Evolutionary conservation across 495 filamentous ascomycete species (phyloP).

Genomic region (Barbatosphaeria neglecta): DNA sequence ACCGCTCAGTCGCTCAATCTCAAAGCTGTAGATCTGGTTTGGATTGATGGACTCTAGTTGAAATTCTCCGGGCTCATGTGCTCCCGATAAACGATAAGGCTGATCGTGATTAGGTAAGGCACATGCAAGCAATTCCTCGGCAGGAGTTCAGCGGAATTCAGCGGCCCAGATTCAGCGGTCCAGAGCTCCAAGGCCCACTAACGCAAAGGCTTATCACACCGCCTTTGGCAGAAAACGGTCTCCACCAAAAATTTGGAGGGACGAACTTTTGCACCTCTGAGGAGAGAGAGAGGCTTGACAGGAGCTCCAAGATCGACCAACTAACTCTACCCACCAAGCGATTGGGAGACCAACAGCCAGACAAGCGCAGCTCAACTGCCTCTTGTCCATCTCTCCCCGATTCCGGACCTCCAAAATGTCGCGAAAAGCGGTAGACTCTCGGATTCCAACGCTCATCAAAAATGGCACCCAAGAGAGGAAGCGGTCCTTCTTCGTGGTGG

Average conservation of each 20-base stretch:
- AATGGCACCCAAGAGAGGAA: constrained; percentile 97
- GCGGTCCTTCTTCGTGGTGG: constrained; percentile 92
- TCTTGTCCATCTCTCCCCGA: not conserved
- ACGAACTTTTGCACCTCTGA: not conserved
- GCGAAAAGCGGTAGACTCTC: constrained; percentile 67
- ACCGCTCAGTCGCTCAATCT: no score
- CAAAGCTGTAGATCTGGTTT: no score
- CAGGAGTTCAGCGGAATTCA: no score
- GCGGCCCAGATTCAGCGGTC: not conserved
- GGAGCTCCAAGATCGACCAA: not conserved
- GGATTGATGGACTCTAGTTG: no score
- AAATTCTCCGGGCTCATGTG: not conserved
- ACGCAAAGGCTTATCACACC: not conserved
- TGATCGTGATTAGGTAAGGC: no score
- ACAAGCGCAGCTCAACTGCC: no score
- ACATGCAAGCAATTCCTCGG: no score
- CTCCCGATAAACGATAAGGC: no score
- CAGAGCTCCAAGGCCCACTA: not conserved
- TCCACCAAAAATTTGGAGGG: constrained; percentile 11
- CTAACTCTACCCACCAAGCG: not conserved
- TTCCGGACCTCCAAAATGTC: constrained; percentile 25
- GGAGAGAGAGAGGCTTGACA: no score
- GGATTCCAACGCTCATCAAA: constrained; percentile 89
- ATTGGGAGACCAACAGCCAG: no score
- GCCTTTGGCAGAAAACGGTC: constrained; percentile 14